Evolutionary conservation across 208 protist species (phyloP), one percentile per base, ranked within the genome.

Genomic region (Porcisia deanei): DNA sequence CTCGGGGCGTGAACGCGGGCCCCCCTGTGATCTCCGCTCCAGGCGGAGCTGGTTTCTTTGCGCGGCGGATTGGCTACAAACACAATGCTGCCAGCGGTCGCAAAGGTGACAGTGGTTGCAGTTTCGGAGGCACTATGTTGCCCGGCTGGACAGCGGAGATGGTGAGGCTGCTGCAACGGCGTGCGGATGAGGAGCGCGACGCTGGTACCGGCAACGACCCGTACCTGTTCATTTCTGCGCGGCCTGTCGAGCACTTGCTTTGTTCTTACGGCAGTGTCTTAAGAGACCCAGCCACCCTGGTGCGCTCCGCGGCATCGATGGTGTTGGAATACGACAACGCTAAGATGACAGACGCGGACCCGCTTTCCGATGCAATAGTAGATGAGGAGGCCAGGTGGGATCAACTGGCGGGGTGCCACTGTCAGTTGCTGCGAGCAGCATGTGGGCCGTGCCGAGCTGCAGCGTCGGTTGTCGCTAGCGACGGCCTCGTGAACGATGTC

Each of bases 401-500:
- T 47, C 85, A 90, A 68, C n/a, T 97, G 22, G 87, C 68, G 22
- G 68, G 75, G 14, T 94, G 87, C 71, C 88, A 97, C 63, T 85
- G 93, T 45, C 79, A 87, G 59, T 16, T 97, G 22, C 68, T 95
- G 72, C 77, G 83, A n/a, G 73, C 74, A 37, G 84, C 90, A 3
- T 65, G 63, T 22, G 58, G 71, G 9, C 57, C 82, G 34, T 57
- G 72, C 20, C 70, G 55, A 30, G 70, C 83, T 16, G 84, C 83
- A 6, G 77, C 86, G 0, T 14, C 64, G 7, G 73, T 69, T 30
- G 85, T 89, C 4, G 83, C 87, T 14, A 41, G 34, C 8, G 81
- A 97, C 75, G 73, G 76, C 14, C 53, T 87, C 12, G 79, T 97
- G 41, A 94, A 94, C 75, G 87, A 94, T 72, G 53, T 92, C 43